Evolutionary conservation across 169 alveolate genomes (phyloP).

Genomic region (Pseudocohnilembus persalinus): DNA sequence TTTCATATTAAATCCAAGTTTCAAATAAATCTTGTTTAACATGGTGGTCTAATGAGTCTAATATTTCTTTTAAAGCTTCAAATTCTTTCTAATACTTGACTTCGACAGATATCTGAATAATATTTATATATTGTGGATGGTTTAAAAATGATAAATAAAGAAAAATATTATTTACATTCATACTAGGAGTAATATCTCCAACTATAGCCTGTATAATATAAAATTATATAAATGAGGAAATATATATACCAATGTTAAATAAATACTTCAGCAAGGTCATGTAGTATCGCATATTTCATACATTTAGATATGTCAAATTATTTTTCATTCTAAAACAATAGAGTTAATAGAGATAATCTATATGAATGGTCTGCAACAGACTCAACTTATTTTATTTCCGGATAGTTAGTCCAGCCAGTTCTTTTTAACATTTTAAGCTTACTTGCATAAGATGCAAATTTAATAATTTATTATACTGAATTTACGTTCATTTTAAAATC

Average conservation of each 20-base stretch:
- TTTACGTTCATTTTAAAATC: not conserved
- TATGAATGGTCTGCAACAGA: constrained; percentile 44
- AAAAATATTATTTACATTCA: not conserved
- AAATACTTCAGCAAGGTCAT: constrained; percentile 42
- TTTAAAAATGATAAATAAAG: no score
- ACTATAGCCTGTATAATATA: not conserved
- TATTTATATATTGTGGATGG: no score
- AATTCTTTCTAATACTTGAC: constrained; percentile 22
- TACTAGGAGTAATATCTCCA: constrained; percentile 39
- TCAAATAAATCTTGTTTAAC: constrained; percentile 15
- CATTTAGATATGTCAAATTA: constrained; percentile 30
- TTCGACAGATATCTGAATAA: constrained; percentile 7
- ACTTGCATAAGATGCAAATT: constrained; percentile 18
- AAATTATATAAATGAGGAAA: no score
- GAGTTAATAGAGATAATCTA: constrained; percentile 19
- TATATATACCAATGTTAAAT: not conserved
- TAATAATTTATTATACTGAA: not conserved
- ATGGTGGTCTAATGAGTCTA: constrained; percentile 2
- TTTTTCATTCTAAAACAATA: constrained; percentile 8
- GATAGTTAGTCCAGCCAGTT: constrained; percentile 31
- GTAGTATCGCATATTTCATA: constrained; percentile 26
- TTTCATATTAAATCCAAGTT: constrained; percentile 28
- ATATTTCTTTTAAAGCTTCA: constrained; percentile 13
- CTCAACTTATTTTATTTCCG: constrained; percentile 21
- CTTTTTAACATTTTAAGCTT: constrained; percentile 29